These are phyloP conservation scores for Fusarium nisikadoi DNA, from an alignment of 2,329 filamentous ascomycete species.

Conservation along the genomic window DNA sequence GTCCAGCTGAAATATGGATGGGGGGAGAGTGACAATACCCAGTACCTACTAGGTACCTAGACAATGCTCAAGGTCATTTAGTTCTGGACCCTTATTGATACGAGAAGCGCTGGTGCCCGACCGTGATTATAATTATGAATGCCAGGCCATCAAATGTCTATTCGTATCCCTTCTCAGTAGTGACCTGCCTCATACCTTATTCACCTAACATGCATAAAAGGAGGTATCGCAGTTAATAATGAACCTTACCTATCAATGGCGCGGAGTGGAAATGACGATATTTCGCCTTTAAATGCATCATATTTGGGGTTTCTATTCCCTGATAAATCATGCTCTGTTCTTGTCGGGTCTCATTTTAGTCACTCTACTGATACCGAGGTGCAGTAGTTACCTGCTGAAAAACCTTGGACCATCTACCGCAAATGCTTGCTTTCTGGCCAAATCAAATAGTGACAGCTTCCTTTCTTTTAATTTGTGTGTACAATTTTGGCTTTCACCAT, in stretches of 20 bases:
- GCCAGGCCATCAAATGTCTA: not conserved
- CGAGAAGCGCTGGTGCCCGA: not conserved
- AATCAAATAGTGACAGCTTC: not conserved
- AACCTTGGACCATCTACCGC: not conserved
- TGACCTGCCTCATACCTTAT: not conserved
- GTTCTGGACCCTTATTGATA: not conserved
- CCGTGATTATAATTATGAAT: not conserved
- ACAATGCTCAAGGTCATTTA: constrained; percentile 2
- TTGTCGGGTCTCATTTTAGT: not conserved
- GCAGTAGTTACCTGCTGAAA: not conserved
- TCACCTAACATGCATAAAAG: not conserved
- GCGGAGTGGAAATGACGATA: constrained; percentile 9
- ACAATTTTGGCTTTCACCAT: not conserved
- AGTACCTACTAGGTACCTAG: not conserved
- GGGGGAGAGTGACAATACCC: constrained; percentile 7
- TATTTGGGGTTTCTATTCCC: not conserved
- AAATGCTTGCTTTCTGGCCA: not conserved
- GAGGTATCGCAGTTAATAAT: not conserved
- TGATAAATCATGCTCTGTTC: not conserved
- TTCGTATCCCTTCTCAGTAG: not conserved
- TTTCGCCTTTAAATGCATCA: not conserved
- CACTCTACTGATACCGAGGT: not conserved
- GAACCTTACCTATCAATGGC: constrained; percentile 1
- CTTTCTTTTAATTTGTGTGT: not conserved
- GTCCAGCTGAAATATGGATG: constrained; percentile 28